Evolutionary conservation across 2,329 filamentous ascomycete genomes (phyloP).

Genomic region (Tolypocladium sp.): DNA sequence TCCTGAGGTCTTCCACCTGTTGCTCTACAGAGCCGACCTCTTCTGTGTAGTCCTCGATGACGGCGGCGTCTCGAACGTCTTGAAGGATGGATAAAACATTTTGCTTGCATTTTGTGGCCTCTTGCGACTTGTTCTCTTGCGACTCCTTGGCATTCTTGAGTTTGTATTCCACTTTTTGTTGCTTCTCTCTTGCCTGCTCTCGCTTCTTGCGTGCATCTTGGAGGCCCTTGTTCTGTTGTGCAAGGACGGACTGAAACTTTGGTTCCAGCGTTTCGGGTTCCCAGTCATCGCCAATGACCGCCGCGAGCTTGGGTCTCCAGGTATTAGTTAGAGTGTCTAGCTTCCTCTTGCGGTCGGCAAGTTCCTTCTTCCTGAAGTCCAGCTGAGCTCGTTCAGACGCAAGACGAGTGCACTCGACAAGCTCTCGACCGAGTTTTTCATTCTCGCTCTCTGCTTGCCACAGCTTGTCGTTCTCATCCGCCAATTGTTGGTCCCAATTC

Average conservation of each 20-base stretch:
- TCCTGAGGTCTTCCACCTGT: constrained; percentile 51
- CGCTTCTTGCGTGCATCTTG: constrained; percentile 59
- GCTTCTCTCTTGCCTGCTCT: constrained; percentile 61
- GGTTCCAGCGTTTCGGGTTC: constrained; percentile 58
- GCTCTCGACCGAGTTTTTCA: constrained; percentile 65
- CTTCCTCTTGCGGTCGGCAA: constrained; percentile 62
- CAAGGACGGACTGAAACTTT: constrained; percentile 56
- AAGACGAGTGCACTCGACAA: constrained; percentile 72
- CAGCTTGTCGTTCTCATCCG: constrained; percentile 55
- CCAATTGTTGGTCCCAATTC: constrained; percentile 63
- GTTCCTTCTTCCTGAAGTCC: constrained; percentile 72
- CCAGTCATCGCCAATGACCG: constrained; percentile 59
- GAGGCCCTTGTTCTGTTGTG: constrained; percentile 47
- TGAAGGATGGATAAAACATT: constrained; percentile 42
- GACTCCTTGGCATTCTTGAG: constrained; percentile 57
- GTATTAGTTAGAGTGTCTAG: constrained; percentile 70
- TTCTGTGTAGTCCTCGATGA: constrained; percentile 44
- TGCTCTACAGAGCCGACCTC: constrained; percentile 42
- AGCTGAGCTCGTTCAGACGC: constrained; percentile 78
- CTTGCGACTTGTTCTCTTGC: constrained; percentile 52
- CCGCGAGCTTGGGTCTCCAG: constrained; percentile 61
- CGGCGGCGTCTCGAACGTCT: constrained; percentile 30
- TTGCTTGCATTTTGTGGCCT: constrained; percentile 52
- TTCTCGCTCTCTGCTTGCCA: constrained; percentile 62
- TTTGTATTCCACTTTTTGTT: constrained; percentile 68